phyloP scores from a whole-genome alignment of 306 rosid species.

The Dryas drummondii region DNA sequence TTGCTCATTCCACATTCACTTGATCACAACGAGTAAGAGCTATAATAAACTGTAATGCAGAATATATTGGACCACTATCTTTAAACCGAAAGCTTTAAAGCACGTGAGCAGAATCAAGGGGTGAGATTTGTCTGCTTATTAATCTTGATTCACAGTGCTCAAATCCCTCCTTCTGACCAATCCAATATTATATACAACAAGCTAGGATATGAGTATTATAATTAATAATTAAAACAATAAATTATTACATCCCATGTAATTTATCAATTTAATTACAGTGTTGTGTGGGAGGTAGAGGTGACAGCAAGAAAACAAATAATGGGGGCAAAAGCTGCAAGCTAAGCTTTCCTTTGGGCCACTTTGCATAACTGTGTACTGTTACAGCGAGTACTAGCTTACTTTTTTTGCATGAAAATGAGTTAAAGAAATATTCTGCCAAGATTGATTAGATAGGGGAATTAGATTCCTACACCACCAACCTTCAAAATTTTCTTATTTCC shows the following conservation, averaged over 20 bases:
- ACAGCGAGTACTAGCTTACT: slow-evolving; percentile 10
- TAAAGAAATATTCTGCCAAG: slow-evolving; percentile 47
- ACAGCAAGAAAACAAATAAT: slow-evolving; percentile 6
- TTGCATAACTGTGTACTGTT: neutral
- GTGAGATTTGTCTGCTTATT: slow-evolving; percentile 22
- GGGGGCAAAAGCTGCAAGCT: slow-evolving; percentile 36
- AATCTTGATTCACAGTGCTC: slow-evolving; percentile 8
- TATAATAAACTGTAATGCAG: neutral
- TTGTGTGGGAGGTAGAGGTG: slow-evolving; percentile 1
- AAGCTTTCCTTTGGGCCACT: slow-evolving; percentile 30
- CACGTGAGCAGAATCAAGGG: slow-evolving; percentile 23
- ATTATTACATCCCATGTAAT: neutral
- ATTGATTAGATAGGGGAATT: slow-evolving; percentile 50
- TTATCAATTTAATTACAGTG: too few relatives aligned
- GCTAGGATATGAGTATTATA: neutral
- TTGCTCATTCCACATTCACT: neutral
- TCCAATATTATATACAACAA: neutral
- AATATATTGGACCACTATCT: slow-evolving; percentile 3
- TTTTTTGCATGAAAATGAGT: slow-evolving; percentile 41
- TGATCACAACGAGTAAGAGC: neutral
- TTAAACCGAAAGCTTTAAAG: neutral
- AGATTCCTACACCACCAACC: slow-evolving; percentile 50
- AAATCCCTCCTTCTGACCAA: slow-evolving; percentile 9
- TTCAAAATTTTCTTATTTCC: slow-evolving; percentile 14
- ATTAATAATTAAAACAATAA: neutral